Evolutionary conservation across 2,329 filamentous ascomycete genomes (phyloP), one percentile per base, ranked within the genome.

Genomic region (Exophiala sp.): DNA sequence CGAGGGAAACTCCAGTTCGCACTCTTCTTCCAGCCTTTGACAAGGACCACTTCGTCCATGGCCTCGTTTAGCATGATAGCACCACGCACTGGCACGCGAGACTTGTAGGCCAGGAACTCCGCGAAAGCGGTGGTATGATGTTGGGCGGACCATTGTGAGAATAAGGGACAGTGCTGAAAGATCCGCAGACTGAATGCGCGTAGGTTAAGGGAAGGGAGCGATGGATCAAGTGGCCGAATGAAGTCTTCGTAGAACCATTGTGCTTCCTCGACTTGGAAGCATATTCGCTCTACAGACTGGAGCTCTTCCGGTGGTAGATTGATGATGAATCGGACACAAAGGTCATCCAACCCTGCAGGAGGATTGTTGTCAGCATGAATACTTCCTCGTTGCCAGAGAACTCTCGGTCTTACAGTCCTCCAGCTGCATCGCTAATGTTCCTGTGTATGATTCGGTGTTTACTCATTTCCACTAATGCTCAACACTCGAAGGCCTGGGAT

Each of bases 201-300:
- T 33, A 99, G 80, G 42, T 85, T 84, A 78, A 97, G 87, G 51
- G 88, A 91, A 3, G 94, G 94, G 9, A 99, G 80, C 36, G 81
- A 81, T 48, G 91, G 86, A 71, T 96, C 88, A 60, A 94, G 78
- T 36, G 92, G 91, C 44, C 94, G 89, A 70, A 99, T 90, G 69
- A 99, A 99, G 73, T 99, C 94, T 78, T 99, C 94, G 82, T 99
- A 99, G 74, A 95, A 99, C 94, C 94, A 99, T 84, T 99, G 95
- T 65, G 94, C 94, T 74, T 99, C 95, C 73, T 99, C 94, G 64
- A 99, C 88, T 74, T 97, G 91, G 71, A 99, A 99, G 75, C 92
- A 97, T 73, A 99, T 94, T 68, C 94, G 87, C 69, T 91, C 89
- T 54, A 96, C 88, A 2, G 89, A 91, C 62, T 86, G 85, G 43